These are phyloP conservation scores for Gleditsia sinensis DNA, from an alignment of 306 rosid species.

Conservation along the genomic window DNA sequence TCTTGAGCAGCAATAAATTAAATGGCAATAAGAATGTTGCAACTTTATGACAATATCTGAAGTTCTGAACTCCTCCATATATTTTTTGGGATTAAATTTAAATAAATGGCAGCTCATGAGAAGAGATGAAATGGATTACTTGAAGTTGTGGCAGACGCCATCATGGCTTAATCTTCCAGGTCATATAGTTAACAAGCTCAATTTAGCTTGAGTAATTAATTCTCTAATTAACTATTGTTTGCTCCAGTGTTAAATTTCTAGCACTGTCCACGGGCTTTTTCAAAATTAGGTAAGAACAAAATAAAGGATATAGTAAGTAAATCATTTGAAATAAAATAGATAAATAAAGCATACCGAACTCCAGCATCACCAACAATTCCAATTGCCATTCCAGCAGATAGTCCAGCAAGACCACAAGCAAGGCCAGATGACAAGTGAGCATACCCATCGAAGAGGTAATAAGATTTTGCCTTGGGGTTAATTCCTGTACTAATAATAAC, in stretches of 20 bases:
- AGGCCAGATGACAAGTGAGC: constrained; percentile 88
- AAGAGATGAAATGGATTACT: not conserved
- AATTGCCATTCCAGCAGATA: constrained; percentile 83
- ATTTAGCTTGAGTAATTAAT: not conserved
- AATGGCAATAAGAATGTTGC: not conserved
- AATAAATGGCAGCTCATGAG: not conserved
- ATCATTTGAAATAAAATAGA: not conserved
- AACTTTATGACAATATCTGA: not conserved
- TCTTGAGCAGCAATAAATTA: not conserved
- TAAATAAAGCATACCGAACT: constrained; percentile 49
- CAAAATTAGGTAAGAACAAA: not conserved
- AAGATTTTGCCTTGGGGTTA: constrained; percentile 77
- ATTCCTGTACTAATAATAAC: constrained; percentile 81
- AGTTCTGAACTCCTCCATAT: not conserved
- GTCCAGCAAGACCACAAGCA: constrained; percentile 84
- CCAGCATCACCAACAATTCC: constrained; percentile 90
- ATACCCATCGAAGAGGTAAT: constrained; percentile 75
- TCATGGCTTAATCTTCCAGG: not conserved
- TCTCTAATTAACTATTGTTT: not conserved
- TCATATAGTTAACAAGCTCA: not conserved
- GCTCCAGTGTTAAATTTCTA: not conserved
- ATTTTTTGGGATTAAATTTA: not conserved
- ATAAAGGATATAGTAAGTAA: not conserved
- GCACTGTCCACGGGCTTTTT: not conserved
- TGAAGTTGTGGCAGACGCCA: not conserved